phyloP scores from a whole-genome alignment of 2,329 filamentous ascomycete genomes.

The Cladophialophora chaetospira region DNA sequence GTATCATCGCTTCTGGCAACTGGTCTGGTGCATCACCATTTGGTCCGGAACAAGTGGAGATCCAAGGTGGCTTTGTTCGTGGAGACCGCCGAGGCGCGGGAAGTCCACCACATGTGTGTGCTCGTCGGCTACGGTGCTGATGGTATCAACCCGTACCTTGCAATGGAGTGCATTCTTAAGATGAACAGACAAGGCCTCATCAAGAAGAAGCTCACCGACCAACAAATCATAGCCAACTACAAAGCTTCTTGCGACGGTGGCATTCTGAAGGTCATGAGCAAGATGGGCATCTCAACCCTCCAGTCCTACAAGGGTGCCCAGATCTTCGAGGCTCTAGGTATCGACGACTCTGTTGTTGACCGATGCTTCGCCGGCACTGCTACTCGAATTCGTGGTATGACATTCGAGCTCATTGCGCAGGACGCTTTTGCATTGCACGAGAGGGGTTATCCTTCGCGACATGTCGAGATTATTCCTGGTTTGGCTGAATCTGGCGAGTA shows the following conservation, averaged over 20 bases:
- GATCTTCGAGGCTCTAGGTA: constrained; percentile 93
- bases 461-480: constrained; percentile 74
- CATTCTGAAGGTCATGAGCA: constrained; percentile 98
- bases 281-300: constrained; percentile 98
- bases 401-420: constrained; percentile 89
- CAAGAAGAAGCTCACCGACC: constrained; percentile 80
- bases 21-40: constrained; percentile 91
- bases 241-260: constrained; percentile 95
- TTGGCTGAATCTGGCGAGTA: constrained; percentile 94
- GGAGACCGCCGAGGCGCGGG: constrained; percentile 92
- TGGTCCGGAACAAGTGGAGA: constrained; percentile 94
- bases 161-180: constrained; percentile 96
- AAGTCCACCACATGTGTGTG: constrained; percentile 99
- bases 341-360: constrained; percentile 89
- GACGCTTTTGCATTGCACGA: constrained; percentile 95
- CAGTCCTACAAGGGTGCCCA: constrained; percentile 97
- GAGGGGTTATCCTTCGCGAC: constrained; percentile 80
- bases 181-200: constrained; percentile 91
- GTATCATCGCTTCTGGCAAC: constrained; percentile 86
- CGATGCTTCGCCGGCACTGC: constrained; percentile 93
- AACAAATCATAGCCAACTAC: constrained; percentile 89
- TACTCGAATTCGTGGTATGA: constrained; percentile 90
- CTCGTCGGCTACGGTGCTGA: constrained; percentile 93
- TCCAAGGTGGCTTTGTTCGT: constrained; percentile 83
- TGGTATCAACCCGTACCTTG: constrained; percentile 90